phyloP scores from a whole-genome alignment of 2,329 filamentous ascomycete species.

The Colletotrichum sp. region DNA sequence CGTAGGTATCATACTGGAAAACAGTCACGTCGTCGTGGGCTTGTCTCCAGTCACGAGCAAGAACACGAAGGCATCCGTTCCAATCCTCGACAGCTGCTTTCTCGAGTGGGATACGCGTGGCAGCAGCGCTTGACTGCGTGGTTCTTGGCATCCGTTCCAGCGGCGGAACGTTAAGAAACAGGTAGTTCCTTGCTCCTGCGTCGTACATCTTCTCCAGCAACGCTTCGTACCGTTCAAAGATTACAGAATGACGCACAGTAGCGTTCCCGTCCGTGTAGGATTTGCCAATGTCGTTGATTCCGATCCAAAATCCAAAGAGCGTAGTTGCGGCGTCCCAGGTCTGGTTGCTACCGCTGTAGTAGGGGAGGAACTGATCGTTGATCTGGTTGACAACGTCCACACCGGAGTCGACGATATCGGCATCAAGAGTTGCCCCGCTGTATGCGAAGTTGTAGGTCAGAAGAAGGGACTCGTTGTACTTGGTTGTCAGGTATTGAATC shows the following conservation, averaged over 20 bases:
- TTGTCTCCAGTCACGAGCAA: background rate
- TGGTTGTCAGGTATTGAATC: constrained; percentile 55
- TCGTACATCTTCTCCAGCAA: constrained; percentile 47
- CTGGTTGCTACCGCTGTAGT: background rate
- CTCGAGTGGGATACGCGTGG: background rate
- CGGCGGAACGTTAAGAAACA: constrained; percentile 58
- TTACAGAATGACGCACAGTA: background rate
- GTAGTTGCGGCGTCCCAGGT: constrained; percentile 44
- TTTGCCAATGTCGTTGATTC: constrained; percentile 61
- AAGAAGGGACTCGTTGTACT: background rate
- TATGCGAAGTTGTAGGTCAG: background rate
- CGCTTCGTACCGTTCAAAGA: background rate
- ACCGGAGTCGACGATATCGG: constrained; percentile 53
- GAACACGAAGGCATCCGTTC: background rate
- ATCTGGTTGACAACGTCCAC: constrained; percentile 56
- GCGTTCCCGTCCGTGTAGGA: background rate
- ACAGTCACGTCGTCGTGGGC: background rate
- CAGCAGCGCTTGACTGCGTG: background rate
- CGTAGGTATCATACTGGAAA: background rate
- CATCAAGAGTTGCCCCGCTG: background rate
- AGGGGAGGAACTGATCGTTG: constrained; percentile 42
- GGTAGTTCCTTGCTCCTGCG: constrained; percentile 54
- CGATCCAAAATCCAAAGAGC: constrained; percentile 59
- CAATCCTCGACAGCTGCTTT: background rate
- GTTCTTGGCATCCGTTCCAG: constrained; percentile 32